Base-by-base conservation (phyloP, 2,329 filamentous ascomycete species). In the Ophiosphaerella korrae region DNA sequence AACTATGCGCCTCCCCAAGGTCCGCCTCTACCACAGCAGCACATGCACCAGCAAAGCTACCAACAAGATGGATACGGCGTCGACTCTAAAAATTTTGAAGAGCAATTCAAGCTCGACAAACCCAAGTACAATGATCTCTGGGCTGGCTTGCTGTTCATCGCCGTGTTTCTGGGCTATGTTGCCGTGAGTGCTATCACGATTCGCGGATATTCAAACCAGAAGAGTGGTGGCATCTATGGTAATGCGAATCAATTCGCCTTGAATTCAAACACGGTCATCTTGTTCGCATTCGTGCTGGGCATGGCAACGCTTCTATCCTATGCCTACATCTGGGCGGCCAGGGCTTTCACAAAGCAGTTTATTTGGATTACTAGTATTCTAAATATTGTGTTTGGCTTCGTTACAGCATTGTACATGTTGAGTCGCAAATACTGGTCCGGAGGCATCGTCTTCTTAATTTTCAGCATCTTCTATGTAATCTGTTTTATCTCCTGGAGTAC, bases 71-170 rank as follows among this genome's bases (percentile, higher is more conserved):
- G 66, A 34, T 66, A 67, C 23, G 62, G 61, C 34, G 76, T 78
- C 56, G 81, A 82, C 36, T 40, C 44, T 69, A 63, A 63, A 39
- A 77, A 69, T 13, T 97, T 95, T 69, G 85, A 93, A 16, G 83
- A 97, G 67, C 84, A 86, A 1, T 97, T 97, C 80, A 88, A 88
- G 74, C 74, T 97, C 45, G 84, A 90, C 44, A 86, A 80, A 57
- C 91, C 91, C n/a, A 95, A 93, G 73, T 96, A 83, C 76, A 90
- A 97, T 66, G 93, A 97, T 71, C 70, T 89, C 23, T 97, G 92
- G 93, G 92, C 92, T 3, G 92, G 88, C 3, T 77, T 95, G 35
- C 77, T 97, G 67, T 84, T 95, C 62, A 79, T 94, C 33, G 74
- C 83, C 14, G 86, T 88, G 21, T 88, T 88, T 67, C 75, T 82